Base-by-base conservation (phyloP, 2,329 filamentous ascomycete species). In the Ascochyta pisi region DNA sequence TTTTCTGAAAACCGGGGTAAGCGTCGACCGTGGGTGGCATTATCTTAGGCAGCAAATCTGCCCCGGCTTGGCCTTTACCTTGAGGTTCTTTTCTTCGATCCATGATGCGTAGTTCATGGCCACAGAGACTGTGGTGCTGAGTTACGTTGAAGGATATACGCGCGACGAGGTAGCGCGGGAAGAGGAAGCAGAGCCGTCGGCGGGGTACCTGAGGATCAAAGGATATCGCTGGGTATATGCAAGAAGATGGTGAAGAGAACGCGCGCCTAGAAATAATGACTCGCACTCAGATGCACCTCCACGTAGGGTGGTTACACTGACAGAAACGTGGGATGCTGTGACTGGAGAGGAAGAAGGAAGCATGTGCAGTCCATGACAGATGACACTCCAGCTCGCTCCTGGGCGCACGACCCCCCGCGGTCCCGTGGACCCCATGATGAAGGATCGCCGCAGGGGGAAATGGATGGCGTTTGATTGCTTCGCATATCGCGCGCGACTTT, bases 51-150 rank as follows among this genome's bases (percentile, higher is more conserved):
- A 56, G 53, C 39, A 56, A 48, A 34, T 56, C 53, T 42, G 42
- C 53, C 38, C 15, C 22, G 16, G 29, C 13, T 35, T 37, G 46
- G 29, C 27, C 34, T 42, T 54, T 68, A 75, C 73, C 64, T 78
- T 78, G 64, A 78, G 73, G 54, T 77, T 78, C 60, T 77, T 76
- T 68, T 78, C 76, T 68, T 78, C 76, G 51, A 78, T 78, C 76
- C 77, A 77, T 63, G 77, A 77, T 61, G 76, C 66, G 69, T 78
- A 78, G 57, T 78, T 77, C 76, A 78, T 79, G 49, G 57, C 73
- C 63, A 56, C 57, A 43, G 39, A 47, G 41, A 16, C 48, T 26
- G 26, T 37, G 29, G 47, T 48, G 43, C 33, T 50, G 35, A 50
- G 43, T 41, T 54, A 44, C 39, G 34, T 40, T 22, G 16, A 43